Conservation (phyloP, 2,329 filamentous ascomycete species). For the Passalora sequoiae region DNA sequence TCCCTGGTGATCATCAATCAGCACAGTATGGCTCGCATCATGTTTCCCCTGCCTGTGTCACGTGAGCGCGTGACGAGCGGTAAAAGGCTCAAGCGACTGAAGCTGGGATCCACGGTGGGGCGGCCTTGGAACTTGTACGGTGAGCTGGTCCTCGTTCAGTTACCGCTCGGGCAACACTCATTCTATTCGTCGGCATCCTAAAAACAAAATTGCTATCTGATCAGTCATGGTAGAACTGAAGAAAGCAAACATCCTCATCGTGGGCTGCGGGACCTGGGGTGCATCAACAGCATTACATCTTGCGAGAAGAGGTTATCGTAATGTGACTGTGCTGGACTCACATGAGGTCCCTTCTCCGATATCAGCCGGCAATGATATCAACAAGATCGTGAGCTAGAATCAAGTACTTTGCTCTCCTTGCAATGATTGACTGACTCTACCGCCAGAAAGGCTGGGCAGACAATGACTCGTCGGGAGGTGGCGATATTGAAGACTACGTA, state of each 20-base stretch:
- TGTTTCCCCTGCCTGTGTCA: too few species aligned
- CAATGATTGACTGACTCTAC: not conserved
- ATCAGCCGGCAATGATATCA: conserved; percentile 49
- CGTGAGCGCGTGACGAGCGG: too few species aligned
- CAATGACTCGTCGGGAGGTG: conserved; percentile 23
- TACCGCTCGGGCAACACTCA: too few species aligned
- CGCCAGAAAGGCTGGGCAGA: conserved; percentile 14
- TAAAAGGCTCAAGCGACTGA: too few species aligned
- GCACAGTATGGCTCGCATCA: too few species aligned
- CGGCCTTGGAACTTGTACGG: too few species aligned
- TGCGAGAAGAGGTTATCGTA: conserved; percentile 45
- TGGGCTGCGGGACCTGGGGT: conserved; percentile 51
- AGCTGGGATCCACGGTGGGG: too few species aligned
- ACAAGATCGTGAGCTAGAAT: conserved; percentile 45
- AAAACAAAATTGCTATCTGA: too few species aligned
- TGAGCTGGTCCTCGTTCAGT: too few species aligned
- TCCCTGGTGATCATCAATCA: too few species aligned
- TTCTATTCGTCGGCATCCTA: too few species aligned
- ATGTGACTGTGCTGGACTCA: conserved; percentile 47
- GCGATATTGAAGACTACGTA: conserved; percentile 34
- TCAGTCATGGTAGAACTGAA: conserved; percentile 3
- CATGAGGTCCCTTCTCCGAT: conserved; percentile 44
- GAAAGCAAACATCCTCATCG: conserved; percentile 35
- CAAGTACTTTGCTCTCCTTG: not conserved
- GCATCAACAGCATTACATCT: conserved; percentile 51